phyloP scores from a whole-genome alignment of 306 rosid genomes.

The Herpetospermum pedunculosum region DNA sequence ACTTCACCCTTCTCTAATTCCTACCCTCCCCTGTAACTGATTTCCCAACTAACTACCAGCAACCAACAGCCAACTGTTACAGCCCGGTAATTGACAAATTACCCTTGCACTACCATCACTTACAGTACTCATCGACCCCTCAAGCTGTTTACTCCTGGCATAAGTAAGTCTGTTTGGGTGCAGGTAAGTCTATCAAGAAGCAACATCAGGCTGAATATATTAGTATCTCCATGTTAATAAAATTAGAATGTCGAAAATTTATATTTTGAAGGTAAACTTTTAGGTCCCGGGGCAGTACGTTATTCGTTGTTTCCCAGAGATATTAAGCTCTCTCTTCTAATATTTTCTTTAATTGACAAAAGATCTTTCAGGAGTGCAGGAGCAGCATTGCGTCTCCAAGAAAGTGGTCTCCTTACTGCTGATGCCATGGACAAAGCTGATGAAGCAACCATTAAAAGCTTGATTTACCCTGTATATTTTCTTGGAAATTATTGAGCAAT shows the following conservation, averaged over 20 bases:
- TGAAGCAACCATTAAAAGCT: constrained; percentile 57
- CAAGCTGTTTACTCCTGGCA: neutral
- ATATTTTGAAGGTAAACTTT: neutral
- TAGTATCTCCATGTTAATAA: neutral
- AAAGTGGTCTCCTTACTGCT: constrained; percentile 60
- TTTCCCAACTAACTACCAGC: neutral
- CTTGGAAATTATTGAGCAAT: neutral
- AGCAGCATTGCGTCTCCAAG: constrained; percentile 65
- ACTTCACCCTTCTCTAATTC: neutral
- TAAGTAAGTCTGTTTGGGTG: neutral
- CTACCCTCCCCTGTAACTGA: neutral
- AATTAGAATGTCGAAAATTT: neutral
- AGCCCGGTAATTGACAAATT: neutral
- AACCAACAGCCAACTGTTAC: neutral
- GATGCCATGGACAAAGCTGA: constrained; percentile 64
- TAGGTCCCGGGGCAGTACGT: neutral
- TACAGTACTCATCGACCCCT: neutral
- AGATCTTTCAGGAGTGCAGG: constrained; percentile 41
- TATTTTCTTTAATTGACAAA: constrained; percentile 17
- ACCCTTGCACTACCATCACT: neutral
- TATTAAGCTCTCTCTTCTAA: constrained; percentile 5
- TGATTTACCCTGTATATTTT: constrained; percentile 79
- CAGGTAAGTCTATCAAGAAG: neutral
- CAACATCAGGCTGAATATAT: neutral
- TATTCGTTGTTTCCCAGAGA: neutral